Evolutionary conservation across 805 yeast species (phyloP).

Genomic region (Schizosaccharomyces osmophilus): DNA sequence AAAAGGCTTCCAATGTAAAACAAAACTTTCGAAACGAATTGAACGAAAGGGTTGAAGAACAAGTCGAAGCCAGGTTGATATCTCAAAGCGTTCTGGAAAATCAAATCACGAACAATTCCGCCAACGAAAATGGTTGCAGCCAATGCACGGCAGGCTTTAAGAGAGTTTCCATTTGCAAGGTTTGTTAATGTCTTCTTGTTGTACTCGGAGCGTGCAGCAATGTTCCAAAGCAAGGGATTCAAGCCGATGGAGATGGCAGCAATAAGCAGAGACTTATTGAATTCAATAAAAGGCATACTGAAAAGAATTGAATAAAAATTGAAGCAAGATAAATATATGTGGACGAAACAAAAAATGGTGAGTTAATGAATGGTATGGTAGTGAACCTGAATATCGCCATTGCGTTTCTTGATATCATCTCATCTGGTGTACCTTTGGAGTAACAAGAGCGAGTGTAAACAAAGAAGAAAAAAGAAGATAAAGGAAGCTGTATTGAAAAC

Average conservation of each 20-base stretch:
- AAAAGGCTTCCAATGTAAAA: conserved; percentile 56
- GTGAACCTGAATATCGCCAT: too few species aligned
- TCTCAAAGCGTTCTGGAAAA: conserved; percentile 46
- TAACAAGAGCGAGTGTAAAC: too few species aligned
- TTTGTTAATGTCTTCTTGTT: conserved; percentile 53
- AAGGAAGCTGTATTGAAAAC: too few species aligned
- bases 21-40: conserved; percentile 26
- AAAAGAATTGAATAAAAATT: too few species aligned
- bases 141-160: conserved; percentile 58
- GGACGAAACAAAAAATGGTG: too few species aligned
- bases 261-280: background rate
- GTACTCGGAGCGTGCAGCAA: conserved; percentile 68
- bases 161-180: conserved; percentile 37
- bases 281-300: background rate
- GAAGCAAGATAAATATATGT: too few species aligned
- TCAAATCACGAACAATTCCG: conserved; percentile 60
- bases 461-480: too few species aligned
- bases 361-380: too few species aligned
- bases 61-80: conserved; percentile 45
- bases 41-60: conserved; percentile 18
- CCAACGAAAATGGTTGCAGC: conserved; percentile 65
- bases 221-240: conserved; percentile 91
- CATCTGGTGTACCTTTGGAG: too few species aligned
- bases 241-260: conserved; percentile 48
- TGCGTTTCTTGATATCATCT: too few species aligned